Base-by-base conservation (phyloP, 257 asterid species). In the Solanum tacnaense region DNA sequence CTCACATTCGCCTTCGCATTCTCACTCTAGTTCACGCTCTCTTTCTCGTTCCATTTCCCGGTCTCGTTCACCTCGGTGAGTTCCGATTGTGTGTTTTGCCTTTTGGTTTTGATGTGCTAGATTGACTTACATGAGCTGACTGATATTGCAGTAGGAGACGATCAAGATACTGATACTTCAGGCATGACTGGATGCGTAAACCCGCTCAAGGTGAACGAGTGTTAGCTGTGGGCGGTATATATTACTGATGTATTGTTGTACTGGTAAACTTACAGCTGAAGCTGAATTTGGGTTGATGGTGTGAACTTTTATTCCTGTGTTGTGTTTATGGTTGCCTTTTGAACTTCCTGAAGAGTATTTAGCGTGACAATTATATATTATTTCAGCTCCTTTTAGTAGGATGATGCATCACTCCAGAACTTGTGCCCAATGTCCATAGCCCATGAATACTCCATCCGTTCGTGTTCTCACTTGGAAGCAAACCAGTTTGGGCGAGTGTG, bases 41-140 rank as follows among this genome's bases (percentile, higher is more conserved):
- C 91, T 88, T 87, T 92, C 98, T 21, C 93, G 90, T 32, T 89
- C 92, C 16, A 73, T 85, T 49, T 90, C 92, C 75, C 89, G 90
- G 41, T 94, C 97, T 35, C 93, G 38, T 34, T 94, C 98, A 10
- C 99, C 99, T 5, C 79, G 98, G 98, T 96, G 93, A 84, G 84
- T 39, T 35, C 36, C 29, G 32, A 13, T 52, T 6, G 15, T 25
- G 31, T 73, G 20, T 83, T 39, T 32, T 41, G 8, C 87, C 81
- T 13, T 60, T 86, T 62, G 11, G 25, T 52, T 65, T 60, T 87
- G 29, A 87, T 58, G 39, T 86, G 39, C 32, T 20, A 65, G 68
- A 27, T 46, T 49, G 36, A 29, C 25, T 38, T 32, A 18, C 36
- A 25, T 32, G 83, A 62, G 62, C 67, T 20, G 56, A 82, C 58